Base-by-base conservation (phyloP, 2,329 filamentous ascomycete species). In the Paecilomyces fulvus region DNA sequence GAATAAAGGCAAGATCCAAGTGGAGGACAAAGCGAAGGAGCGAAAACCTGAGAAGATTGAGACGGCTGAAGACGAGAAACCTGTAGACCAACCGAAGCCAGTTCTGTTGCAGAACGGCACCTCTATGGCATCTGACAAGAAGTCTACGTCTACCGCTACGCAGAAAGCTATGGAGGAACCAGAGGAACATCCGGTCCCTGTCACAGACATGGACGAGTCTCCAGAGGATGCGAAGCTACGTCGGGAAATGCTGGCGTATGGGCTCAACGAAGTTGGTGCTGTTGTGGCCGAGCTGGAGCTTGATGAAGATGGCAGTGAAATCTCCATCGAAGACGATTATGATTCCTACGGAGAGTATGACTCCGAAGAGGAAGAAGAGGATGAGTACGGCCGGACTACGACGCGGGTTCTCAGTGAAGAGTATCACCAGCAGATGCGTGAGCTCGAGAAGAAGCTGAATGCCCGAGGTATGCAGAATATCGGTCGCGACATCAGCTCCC, bases 221-320 rank as follows among this genome's bases (percentile, higher is more conserved):
- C 78, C 82, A 11, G 91, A 95, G 61, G 92, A 96, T 60, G 88
- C 90, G 3, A 81, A 81, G 30, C 73, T 96, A 23, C 86, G 94
- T 5, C 83, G 86, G 56, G 86, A 96, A 66, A 97, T 99, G 92
- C 79, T 97, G 7, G 82, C 89, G 60, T 99, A 97, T 68, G 87
- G 89, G 59, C 77, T 96, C 72, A 86, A 87, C 49, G 92, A 97
- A 70, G 86, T 99, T 56, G 90, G 91, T 3, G 85, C 90, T 37
- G 89, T 99, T 2, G 94, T 99, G 14, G 94, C 94, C 14, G 91
- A 97, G 73, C 81, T 99, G 50, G 84, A 95, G 57, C 73, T 97
- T 1, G 90, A 95, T 60, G 86, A 92, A 58, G 78, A 78, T 17
- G 77, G 69, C 28, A 79, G 75, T 57, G 76, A 80, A 2, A 63